Evolutionary conservation across 352 stramenopile genomes (phyloP).

Genomic region (Phytophthora fragariae): DNA sequence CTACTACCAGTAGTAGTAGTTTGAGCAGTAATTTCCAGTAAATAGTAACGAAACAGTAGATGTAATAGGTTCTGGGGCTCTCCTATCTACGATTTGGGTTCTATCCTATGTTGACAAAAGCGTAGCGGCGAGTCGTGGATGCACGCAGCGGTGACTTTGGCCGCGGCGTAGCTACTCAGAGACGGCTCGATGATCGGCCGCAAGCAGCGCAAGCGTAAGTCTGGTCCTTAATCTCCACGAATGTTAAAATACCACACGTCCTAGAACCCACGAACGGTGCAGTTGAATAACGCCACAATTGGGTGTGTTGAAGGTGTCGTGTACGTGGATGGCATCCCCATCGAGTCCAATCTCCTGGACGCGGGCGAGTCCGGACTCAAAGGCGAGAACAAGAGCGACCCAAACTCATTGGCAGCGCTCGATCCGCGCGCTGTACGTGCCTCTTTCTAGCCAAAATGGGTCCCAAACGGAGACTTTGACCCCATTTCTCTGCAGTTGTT

Average conservation of each 20-base stretch:
- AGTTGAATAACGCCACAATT: constrained; percentile 1
- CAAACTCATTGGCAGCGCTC: constrained; percentile 50
- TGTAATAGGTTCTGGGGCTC: too few species aligned
- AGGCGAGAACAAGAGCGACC: constrained; percentile 50
- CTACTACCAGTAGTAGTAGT: too few species aligned
- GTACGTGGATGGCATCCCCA: constrained; percentile 79
- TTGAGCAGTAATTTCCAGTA: too few species aligned
- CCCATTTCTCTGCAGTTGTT: constrained; percentile 64
- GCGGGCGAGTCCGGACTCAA: constrained; percentile 53
- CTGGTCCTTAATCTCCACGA: background rate
- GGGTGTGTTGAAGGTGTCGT: constrained; percentile 54
- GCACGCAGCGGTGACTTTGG: background rate
- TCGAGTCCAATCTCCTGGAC: constrained; percentile 66
- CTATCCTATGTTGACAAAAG: too few species aligned
- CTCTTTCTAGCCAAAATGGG: background rate
- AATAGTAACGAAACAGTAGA: too few species aligned
- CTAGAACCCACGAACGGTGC: background rate
- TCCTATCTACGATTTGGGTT: too few species aligned
- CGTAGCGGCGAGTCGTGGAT: background rate
- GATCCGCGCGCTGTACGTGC: constrained; percentile 55
- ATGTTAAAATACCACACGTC: background rate
- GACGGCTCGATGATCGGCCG: constrained; percentile 53
- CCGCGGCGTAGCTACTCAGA: background rate
- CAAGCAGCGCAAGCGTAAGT: constrained; percentile 64
- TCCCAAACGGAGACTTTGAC: background rate